These are phyloP conservation scores for Plenodomus tracheiphilus DNA, from an alignment of 2,329 filamentous ascomycete genomes.

Conservation along the genomic window DNA sequence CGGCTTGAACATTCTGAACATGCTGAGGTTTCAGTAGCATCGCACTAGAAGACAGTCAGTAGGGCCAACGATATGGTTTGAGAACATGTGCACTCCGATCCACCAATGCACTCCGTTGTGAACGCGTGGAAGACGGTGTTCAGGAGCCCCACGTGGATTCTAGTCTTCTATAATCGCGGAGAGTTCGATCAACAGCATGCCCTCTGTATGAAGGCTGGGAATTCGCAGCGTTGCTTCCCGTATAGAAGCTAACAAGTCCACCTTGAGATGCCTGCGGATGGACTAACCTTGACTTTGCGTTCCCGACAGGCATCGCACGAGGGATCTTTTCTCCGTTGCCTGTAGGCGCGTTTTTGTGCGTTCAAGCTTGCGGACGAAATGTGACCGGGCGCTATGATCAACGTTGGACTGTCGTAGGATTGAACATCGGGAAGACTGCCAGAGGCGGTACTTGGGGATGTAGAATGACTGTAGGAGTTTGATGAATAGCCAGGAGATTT, in stretches of 20 bases:
- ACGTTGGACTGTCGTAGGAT: conserved; percentile 32
- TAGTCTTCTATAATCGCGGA: no score
- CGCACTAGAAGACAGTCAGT: conserved; percentile 63
- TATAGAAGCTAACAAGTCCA: no score
- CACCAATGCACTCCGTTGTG: no score
- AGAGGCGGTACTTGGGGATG: conserved; percentile 42
- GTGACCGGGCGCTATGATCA: conserved; percentile 49
- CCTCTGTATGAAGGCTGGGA: no score
- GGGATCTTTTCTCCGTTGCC: conserved; percentile 92
- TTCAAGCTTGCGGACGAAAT: conserved; percentile 59
- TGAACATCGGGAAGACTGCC: conserved; percentile 36
- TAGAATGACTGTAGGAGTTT: conserved; percentile 38
- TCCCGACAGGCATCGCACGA: conserved; percentile 97
- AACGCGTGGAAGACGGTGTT: no score
- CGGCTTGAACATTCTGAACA: conserved; percentile 97
- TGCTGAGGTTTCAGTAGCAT: conserved; percentile 93
- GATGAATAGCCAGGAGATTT: conserved; percentile 40
- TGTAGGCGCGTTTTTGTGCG: conserved; percentile 89
- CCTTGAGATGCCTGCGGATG: no score
- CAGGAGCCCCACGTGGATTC: no score
- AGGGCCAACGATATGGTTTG: background rate
- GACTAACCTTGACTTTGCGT: conserved; percentile 64
- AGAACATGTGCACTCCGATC: background rate
- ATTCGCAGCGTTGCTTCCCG: no score
- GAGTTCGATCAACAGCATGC: no score